Percentiles rank a stretch among this genome's conserved stretches.
Conservation (phyloP, 2,329 filamentous ascomycete genomes). For the Chaetomium globosum region DNA sequence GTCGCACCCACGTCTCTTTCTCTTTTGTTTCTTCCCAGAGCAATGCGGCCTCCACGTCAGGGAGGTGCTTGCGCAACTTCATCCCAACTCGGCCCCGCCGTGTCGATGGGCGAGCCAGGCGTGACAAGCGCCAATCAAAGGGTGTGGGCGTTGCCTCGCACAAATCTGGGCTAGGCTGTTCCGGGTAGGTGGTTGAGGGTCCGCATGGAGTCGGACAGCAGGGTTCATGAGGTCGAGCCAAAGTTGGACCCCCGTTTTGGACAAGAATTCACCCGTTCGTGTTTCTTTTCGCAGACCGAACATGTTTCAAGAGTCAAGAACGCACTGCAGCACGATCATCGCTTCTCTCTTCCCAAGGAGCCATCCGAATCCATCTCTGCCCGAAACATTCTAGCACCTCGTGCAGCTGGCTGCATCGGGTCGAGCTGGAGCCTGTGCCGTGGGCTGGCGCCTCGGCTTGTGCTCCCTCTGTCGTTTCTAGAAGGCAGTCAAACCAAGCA, state of each 20-base stretch:
- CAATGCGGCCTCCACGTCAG: conserved; percentile 5
- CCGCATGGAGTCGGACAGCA: conserved; percentile 23
- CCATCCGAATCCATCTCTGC: neutral
- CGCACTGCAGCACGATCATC: too few relatives aligned
- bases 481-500: conserved; percentile 22
- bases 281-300: neutral
- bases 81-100: conserved; percentile 14
- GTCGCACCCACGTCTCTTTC: neutral
- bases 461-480: conserved; percentile 22
- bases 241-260: neutral
- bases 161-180: conserved; percentile 39
- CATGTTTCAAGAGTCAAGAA: neutral
- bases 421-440: neutral
- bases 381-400: neutral
- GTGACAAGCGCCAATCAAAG: conserved; percentile 31
- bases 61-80: neutral
- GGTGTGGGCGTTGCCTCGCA: conserved; percentile 26
- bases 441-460: neutral
- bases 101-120: conserved; percentile 29
- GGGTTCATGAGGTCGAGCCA: conserved; percentile 15
- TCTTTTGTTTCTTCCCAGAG: conserved; percentile 11
- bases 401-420: conserved; percentile 4
- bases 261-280: neutral
- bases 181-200: conserved; percentile 40
- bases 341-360: neutral